Evolutionary conservation across 768 basidiomycete genomes (phyloP), one percentile per base, ranked within the genome.

Genomic region (Xerocomus potaroensis): DNA sequence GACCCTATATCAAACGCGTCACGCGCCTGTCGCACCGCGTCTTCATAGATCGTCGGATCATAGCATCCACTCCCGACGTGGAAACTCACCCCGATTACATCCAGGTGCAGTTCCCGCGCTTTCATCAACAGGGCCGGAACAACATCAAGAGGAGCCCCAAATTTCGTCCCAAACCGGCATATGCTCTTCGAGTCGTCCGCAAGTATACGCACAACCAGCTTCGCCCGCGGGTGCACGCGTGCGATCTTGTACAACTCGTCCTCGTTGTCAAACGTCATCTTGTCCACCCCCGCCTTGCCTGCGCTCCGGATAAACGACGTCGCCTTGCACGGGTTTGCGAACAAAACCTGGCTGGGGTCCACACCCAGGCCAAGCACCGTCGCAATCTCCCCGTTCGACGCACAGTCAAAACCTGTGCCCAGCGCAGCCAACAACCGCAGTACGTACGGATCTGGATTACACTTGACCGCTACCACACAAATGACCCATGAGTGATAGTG

Each of bases 241-340:
- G 87, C 81, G 50, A 98, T 81, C 72, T 99, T 99, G 80, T 87
- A 79, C 15, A 99, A 72, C 65, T 99, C 96, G 69, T 99, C 96
- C 32, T 80, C 79, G 68, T 98, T 99, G 73, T 99, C 96, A 64
- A 99, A 99, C 5, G 95, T 97, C 95, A 97, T 96, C 71, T 78
- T 83, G 62, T 91, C 78, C 43, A 98, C 94, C 18, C 87, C 83
- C 26, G 73, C 68, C 57, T 78, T 81, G 33, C 83, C 83, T 14
- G 96, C 89, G 57, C 81, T 79, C 40, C 93, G 87, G 58, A 99
- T 78, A 72, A 94, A 97, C 0, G 92, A 95, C 10, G 80, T 76
- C 2, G 96, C 90, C 71, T 99, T 99, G 84, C 96, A 98, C 0
- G 96, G 96, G 69, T 99, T 99, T 54, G 96, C 96, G 60, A 92